Evolutionary conservation across 306 rosid genomes (phyloP).

Genomic region (Cicer arietinum): DNA sequence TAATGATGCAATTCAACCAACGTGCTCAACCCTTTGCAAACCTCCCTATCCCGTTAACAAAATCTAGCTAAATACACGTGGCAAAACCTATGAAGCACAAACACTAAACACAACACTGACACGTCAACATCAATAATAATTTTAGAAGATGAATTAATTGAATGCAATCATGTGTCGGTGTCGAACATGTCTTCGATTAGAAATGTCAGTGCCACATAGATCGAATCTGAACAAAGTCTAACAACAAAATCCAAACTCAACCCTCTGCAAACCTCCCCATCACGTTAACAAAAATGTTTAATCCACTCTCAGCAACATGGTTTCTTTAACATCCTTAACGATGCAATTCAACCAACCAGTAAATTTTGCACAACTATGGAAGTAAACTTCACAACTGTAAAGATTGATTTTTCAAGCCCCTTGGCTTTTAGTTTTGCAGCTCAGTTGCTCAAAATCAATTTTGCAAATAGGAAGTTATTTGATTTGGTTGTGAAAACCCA

Average conservation of each 20-base stretch:
- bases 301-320: not conserved
- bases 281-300: slow-evolving; percentile 3
- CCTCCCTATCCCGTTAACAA: no score
- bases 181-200: no score
- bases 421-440: slow-evolving; percentile 30
- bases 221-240: no score
- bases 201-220: no score
- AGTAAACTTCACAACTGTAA: slow-evolving; percentile 1
- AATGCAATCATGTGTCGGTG: no score
- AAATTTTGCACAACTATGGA: slow-evolving; percentile 25
- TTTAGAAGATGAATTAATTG: no score
- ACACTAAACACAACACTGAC: no score
- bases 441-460: slow-evolving; percentile 21
- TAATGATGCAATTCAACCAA: slow-evolving; percentile 30
- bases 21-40: no score
- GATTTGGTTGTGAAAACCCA: slow-evolving; percentile 1
- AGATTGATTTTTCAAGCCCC: slow-evolving; percentile 12
- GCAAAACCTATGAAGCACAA: no score
- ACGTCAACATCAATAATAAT: no score
- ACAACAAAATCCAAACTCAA: slow-evolving; percentile 10
- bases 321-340: slow-evolving; percentile 28
- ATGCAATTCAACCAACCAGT: slow-evolving; percentile 26
- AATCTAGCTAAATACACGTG: no score
- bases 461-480: not conserved
- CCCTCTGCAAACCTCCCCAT: slow-evolving; percentile 10